These are phyloP conservation scores for Phytophthora sojae DNA, from an alignment of 352 stramenopile species.

Conservation along the genomic window DNA sequence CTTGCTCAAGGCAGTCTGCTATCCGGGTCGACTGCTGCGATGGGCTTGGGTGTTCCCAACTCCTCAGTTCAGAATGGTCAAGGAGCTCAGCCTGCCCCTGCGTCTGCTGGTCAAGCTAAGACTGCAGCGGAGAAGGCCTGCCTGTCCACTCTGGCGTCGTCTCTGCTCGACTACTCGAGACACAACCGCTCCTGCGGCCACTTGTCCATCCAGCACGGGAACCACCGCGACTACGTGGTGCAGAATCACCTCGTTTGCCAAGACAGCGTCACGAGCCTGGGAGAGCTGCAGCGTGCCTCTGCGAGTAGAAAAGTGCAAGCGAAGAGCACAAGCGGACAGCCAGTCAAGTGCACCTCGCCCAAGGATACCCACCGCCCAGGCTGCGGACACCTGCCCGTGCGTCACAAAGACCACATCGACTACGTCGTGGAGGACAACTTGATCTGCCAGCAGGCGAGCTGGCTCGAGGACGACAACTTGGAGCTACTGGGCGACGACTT, in stretches of 20 bases:
- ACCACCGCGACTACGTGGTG: conserved; percentile 85
- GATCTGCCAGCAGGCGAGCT: conserved; percentile 72
- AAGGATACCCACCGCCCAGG: conserved; percentile 67
- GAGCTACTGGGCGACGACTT: conserved; percentile 83
- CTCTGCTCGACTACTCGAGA: conserved; percentile 61
- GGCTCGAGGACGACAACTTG: conserved; percentile 64
- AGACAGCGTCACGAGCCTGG: conserved; percentile 68
- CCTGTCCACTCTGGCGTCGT: conserved; percentile 33
- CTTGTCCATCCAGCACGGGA: conserved; percentile 79
- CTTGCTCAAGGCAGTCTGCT: conserved; percentile 4
- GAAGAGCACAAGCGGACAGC: neutral
- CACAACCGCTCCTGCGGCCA: conserved; percentile 78
- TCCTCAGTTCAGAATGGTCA: neutral
- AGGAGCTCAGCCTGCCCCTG: conserved; percentile 6
- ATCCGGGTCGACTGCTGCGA: conserved; percentile 11
- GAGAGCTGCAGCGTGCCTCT: conserved; percentile 29
- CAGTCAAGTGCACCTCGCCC: conserved; percentile 33
- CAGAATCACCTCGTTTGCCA: conserved; percentile 86
- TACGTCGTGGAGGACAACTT: conserved; percentile 87
- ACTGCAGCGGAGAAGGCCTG: conserved; percentile 30
- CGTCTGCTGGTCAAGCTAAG: conserved; percentile 33
- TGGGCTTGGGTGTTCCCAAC: neutral
- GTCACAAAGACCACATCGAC: conserved; percentile 84
- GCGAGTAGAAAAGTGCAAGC: conserved; percentile 17
- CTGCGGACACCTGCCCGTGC: conserved; percentile 76